phyloP scores from a whole-genome alignment of 768 basidiomycete genomes.

The Neoboletus magnificus region DNA sequence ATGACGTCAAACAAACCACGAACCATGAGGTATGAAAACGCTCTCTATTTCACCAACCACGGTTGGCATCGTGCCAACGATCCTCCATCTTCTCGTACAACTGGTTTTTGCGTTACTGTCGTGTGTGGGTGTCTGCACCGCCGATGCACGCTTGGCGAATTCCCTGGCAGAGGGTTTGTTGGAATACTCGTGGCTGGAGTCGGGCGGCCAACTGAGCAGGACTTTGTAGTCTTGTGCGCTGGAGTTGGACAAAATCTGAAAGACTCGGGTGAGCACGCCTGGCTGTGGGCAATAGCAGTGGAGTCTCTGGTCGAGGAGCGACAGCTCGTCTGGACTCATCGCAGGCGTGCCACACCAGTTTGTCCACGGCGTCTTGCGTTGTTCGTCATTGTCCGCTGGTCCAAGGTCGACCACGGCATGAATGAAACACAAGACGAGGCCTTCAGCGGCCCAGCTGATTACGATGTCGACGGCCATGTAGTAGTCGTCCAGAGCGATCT shows the following conservation, averaged over 20 bases:
- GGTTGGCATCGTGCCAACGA: constrained; percentile 60
- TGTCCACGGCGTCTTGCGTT: constrained; percentile 70
- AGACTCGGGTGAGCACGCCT: constrained; percentile 57
- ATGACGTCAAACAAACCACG: constrained; percentile 38
- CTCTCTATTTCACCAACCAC: constrained; percentile 71
- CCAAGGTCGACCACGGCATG: constrained; percentile 77
- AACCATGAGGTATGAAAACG: constrained; percentile 89
- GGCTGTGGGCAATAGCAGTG: constrained; percentile 51
- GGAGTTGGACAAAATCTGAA: constrained; percentile 71
- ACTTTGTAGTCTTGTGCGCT: constrained; percentile 48
- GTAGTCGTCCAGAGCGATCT: constrained; percentile 63
- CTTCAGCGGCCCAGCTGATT: constrained; percentile 86
- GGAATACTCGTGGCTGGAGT: constrained; percentile 41
- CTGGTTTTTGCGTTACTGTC: constrained; percentile 77
- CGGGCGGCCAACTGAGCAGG: constrained; percentile 76
- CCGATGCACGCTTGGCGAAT: constrained; percentile 58
- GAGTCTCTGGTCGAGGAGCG: constrained; percentile 58
- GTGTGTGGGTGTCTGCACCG: constrained; percentile 52
- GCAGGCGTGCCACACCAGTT: constrained; percentile 85
- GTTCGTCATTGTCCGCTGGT: constrained; percentile 70
- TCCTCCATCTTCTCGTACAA: constrained; percentile 82
- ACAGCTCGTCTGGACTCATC: constrained; percentile 55
- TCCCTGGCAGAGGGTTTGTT: constrained; percentile 42
- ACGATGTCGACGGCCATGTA: constrained; percentile 89
- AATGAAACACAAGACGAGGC: constrained; percentile 84